phyloP scores from a whole-genome alignment of 2,329 filamentous ascomycete genomes.

The Leptographium galeiforme region DNA sequence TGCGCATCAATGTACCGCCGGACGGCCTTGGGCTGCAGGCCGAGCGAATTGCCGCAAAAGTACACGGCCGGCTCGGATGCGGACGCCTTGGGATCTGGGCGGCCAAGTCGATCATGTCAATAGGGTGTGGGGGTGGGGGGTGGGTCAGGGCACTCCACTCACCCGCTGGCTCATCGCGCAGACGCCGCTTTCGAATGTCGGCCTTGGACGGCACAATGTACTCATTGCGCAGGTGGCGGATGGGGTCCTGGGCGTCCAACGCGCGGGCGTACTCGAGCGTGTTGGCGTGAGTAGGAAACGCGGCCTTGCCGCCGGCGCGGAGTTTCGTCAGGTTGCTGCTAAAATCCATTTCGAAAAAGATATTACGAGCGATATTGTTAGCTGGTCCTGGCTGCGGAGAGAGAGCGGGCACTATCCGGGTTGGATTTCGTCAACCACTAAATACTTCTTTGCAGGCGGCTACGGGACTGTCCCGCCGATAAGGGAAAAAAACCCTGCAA shows the following conservation, averaged over 20 bases:
- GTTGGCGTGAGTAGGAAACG: not conserved
- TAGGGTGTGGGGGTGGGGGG: too few species aligned
- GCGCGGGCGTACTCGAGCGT: not conserved
- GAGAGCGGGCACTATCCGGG: too few species aligned
- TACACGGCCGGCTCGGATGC: constrained; percentile 51
- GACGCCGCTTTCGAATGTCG: not conserved
- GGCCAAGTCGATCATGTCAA: too few species aligned
- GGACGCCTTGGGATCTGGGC: too few species aligned
- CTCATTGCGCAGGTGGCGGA: not conserved
- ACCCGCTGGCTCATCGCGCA: constrained; percentile 9
- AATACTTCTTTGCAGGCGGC: too few species aligned
- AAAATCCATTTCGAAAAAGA: not conserved
- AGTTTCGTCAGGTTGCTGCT: not conserved
- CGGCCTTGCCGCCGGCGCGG: not conserved
- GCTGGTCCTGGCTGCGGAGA: too few species aligned
- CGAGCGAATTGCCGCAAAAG: constrained; percentile 81
- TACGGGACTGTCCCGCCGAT: too few species aligned
- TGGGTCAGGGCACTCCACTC: too few species aligned
- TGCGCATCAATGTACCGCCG: constrained; percentile 55
- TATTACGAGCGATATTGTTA: too few species aligned
- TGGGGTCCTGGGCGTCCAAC: not conserved
- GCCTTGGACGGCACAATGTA: not conserved
- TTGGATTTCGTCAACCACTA: too few species aligned
- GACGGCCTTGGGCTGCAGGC: constrained; percentile 63
- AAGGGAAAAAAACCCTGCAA: too few species aligned